Conservation (phyloP, 208 protist genomes). For the Acanthamoeba healyi region DNA sequence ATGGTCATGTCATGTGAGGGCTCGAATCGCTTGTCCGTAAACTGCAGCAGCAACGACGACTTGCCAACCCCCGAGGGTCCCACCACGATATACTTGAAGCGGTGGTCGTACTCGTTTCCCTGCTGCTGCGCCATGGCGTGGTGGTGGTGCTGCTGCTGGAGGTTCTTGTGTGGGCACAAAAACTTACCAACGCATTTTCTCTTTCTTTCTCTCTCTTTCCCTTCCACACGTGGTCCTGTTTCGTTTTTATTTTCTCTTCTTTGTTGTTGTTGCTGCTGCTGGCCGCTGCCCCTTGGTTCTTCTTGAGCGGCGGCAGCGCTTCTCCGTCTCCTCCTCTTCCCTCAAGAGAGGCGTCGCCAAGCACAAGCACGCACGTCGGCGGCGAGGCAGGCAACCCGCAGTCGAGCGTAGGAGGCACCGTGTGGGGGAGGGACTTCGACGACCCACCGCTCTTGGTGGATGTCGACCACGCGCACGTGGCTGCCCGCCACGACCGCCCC, state of each 20-base stretch:
- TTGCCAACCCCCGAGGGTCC: constrained; percentile 97
- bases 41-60: constrained; percentile 98
- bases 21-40: constrained; percentile 99
- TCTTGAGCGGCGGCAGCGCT: background rate
- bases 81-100: constrained; percentile 97
- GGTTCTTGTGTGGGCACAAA: background rate
- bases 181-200: background rate
- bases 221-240: background rate
- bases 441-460: background rate
- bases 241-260: background rate
- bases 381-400: background rate
- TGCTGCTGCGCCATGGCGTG: background rate
- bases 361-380: background rate
- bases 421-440: background rate
- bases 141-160: too few relatives aligned
- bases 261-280: too few relatives aligned
- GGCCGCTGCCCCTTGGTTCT: background rate
- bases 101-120: constrained; percentile 42
- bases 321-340: background rate
- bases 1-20: constrained; percentile 99
- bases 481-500: background rate
- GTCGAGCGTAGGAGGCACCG: constrained; percentile 13
- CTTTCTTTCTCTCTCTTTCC: background rate
- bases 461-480: background rate
- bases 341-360: constrained; percentile 23